Percentiles rank a stretch among this genome's conserved stretches.
Conservation (phyloP, 1,139 yeast species). For the Diutina pseudorugosa region DNA sequence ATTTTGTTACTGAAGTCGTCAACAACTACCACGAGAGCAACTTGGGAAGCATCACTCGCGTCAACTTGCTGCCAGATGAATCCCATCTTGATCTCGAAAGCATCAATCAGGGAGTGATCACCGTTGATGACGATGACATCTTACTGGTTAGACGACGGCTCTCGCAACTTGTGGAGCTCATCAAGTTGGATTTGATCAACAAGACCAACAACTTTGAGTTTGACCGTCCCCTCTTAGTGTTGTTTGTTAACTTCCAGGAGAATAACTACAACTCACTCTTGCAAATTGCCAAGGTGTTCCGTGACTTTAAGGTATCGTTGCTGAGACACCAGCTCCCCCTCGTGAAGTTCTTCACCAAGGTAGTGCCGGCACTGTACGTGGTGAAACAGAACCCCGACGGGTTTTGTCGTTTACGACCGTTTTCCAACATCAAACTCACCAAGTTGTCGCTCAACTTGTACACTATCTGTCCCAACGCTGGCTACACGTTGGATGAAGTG, state of each 20-base stretch:
- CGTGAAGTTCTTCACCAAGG: constrained; percentile 37
- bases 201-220: constrained; percentile 31
- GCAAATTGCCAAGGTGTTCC: constrained; percentile 34
- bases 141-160: constrained; percentile 5
- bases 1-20: constrained; percentile 11
- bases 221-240: constrained; percentile 33
- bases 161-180: constrained; percentile 19
- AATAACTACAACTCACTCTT: constrained; percentile 30
- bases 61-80: constrained; percentile 20
- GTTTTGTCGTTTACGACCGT: constrained; percentile 28
- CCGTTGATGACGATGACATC: constrained; percentile 11
- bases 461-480: constrained; percentile 36
- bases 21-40: constrained; percentile 35
- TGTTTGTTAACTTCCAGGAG: constrained; percentile 33
- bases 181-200: constrained; percentile 28
- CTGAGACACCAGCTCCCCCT: constrained; percentile 29
- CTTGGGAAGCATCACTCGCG: constrained; percentile 31
- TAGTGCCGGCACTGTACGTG: constrained; percentile 41
- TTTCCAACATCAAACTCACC: constrained; percentile 36
- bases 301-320: constrained; percentile 33
- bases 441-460: constrained; percentile 51
- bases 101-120: constrained; percentile 23
- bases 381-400: constrained; percentile 24
- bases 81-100: constrained; percentile 22
- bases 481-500: not conserved